Conservation (phyloP, 257 asterid genomes). For the Echites panduratus region DNA sequence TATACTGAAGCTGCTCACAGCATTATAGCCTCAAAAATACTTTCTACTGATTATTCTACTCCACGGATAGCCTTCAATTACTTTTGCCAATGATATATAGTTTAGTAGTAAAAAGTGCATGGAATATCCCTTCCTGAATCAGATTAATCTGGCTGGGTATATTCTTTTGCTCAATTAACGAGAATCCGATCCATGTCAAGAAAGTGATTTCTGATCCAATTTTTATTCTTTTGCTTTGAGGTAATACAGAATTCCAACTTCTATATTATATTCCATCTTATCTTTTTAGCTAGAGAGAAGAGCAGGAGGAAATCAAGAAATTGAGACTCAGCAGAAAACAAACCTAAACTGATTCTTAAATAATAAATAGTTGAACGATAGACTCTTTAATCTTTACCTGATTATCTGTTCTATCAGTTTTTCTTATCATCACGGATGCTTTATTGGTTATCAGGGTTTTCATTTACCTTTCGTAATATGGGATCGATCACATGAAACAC, state of each 20-base stretch:
- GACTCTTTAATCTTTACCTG: not conserved
- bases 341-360: too few relatives aligned
- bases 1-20: slow-evolving; percentile 31
- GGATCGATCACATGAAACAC: not conserved
- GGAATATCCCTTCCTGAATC: not conserved
- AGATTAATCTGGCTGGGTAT: not conserved
- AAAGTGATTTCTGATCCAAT: not conserved
- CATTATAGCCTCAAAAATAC: slow-evolving; percentile 41
- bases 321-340: not conserved
- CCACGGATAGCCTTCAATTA: slow-evolving; percentile 47
- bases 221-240: not conserved
- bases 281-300: not conserved
- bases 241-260: not conserved
- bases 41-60: slow-evolving; percentile 53
- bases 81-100: slow-evolving; percentile 49
- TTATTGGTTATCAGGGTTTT: not conserved
- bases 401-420: not conserved
- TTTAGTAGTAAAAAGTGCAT: too few relatives aligned
- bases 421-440: not conserved
- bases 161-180: not conserved
- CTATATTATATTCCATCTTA: not conserved
- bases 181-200: not conserved
- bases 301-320: not conserved
- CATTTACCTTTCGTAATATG: not conserved
- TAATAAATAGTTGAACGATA: not conserved